Base-by-base conservation (phyloP, 345 rosid species). In the Crucihimalaya himalaica region DNA sequence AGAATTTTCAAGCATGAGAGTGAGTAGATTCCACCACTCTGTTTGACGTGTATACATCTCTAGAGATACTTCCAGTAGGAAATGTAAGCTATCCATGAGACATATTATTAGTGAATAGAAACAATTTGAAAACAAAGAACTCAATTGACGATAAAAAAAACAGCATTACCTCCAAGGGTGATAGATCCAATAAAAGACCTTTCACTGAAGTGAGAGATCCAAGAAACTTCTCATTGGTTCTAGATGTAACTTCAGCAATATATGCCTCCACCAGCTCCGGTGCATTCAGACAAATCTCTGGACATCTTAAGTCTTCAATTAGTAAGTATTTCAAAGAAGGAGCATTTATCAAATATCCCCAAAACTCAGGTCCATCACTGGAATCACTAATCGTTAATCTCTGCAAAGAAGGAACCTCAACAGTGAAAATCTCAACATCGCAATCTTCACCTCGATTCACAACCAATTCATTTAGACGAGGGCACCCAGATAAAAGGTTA, bases 131-230 rank as follows among this genome's bases (percentile, higher is more conserved):
- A 8, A 46, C 51, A 4, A 46, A 46, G 8, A 46, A 18, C 23
- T 46, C 11, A 27, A 32, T 1, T 2, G 43, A n/a, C 9, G 29
- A 7, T 16, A 3, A 12, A 8, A 62, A 25, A n/a, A n/a, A n/a
- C 28, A n/a, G n/a, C n/a, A n/a, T n/a, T 54, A 68, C 72, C 72
- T 54, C 9, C 27, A 54, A 67, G 12, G 72, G 39, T 11, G 28
- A 53, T 67, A 67, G 25, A 19, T 67, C 28, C 62, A 67, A 53
- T 16, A 3, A 11, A n/a, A 67, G 62, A 39, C 39, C 27, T 25
- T 53, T 67, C 27, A 13, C 39, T 2, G 51, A 67, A 4, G 6
- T 27, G 4, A 52, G 27, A 27, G 51, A 67, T 23, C 40, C 53
- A 14, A 68, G 5, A 54, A 53, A 1, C 28, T 27, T 68, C 7